A percentile compares a stretch with the other conserved stretches of the same genome.
Evolutionary conservation across 2,329 filamentous ascomycete species (phyloP).

Genomic region (Sphaerulina musiva): DNA sequence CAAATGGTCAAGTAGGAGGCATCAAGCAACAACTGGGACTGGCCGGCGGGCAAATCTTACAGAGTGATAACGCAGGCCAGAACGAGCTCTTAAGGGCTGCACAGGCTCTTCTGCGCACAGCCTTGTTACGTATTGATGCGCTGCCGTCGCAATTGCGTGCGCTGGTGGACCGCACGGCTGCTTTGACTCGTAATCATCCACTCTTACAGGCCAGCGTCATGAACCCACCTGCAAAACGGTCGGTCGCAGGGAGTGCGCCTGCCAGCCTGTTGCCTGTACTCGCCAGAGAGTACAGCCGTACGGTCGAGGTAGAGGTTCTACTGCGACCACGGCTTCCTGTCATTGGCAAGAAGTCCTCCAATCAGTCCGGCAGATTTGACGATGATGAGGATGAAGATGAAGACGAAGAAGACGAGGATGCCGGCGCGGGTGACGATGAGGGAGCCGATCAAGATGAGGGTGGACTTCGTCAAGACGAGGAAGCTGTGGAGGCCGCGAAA

Average conservation of each 20-base stretch:
- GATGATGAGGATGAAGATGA: conserved; percentile 16
- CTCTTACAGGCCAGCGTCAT: conserved; percentile 77
- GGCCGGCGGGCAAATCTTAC: conserved; percentile 8
- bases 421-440: conserved; percentile 8
- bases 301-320: conserved; percentile 65
- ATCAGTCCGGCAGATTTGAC: neutral
- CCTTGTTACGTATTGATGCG: conserved; percentile 57
- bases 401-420: conserved; percentile 17
- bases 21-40: conserved; percentile 23
- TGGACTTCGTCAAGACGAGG: neutral
- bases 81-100: conserved; percentile 52
- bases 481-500: neutral
- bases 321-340: conserved; percentile 48
- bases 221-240: conserved; percentile 60
- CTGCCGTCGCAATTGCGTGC: conserved; percentile 66
- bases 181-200: conserved; percentile 61
- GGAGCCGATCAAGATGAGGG: conserved; percentile 14
- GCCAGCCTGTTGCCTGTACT: conserved; percentile 77
- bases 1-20: conserved; percentile 8
- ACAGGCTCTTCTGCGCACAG: conserved; percentile 51
- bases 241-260: conserved; percentile 37
- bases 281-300: conserved; percentile 56
- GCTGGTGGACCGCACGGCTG: conserved; percentile 73
- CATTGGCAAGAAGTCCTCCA: conserved; percentile 18
- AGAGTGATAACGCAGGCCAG: conserved; percentile 31